These are phyloP conservation scores for Lactifluus hygrophoroides DNA, from an alignment of 768 basidiomycete genomes.

Conservation along the genomic window DNA sequence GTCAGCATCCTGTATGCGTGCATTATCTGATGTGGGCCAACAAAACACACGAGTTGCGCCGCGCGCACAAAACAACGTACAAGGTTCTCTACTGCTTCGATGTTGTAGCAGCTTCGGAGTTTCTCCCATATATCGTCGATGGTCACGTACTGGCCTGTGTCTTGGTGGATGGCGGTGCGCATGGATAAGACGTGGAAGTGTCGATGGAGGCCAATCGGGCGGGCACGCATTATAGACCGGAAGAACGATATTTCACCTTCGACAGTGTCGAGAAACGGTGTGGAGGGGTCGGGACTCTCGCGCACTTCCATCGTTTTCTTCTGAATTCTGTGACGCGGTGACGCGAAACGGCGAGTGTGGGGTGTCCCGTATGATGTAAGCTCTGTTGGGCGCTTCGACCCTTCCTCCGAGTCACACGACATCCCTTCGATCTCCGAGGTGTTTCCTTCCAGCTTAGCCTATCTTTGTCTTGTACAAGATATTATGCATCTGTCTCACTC, in stretches of 20 bases:
- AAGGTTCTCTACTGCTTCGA: conserved; percentile 65
- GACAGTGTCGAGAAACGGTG: conserved; percentile 46
- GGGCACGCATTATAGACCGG: conserved; percentile 67
- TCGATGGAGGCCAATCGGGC: conserved; percentile 77
- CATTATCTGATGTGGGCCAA: too few species aligned
- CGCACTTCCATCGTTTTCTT: conserved; percentile 2
- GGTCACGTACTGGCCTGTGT: conserved; percentile 53
- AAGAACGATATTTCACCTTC: conserved; percentile 85
- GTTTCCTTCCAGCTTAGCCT: too few species aligned
- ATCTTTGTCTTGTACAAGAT: too few species aligned
- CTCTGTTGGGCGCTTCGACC: too few species aligned
- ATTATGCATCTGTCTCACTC: too few species aligned
- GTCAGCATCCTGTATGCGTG: conserved; percentile 13
- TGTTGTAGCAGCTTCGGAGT: conserved; percentile 58
- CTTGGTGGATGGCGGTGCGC: conserved; percentile 59
- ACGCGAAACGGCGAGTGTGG: neutral
- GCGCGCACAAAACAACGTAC: conserved; percentile 36
- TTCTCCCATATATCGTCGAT: conserved; percentile 70
- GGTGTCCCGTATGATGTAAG: neutral
- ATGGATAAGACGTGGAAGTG: conserved; percentile 77
- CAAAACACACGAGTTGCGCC: too few species aligned
- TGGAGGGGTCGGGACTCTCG: conserved; percentile 11
- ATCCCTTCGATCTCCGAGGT: too few species aligned
- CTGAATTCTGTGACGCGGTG: neutral
- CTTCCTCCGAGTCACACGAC: too few species aligned